A percentile compares a stretch with the other conserved stretches of the same genome.
Evolutionary conservation across 1,284 basidiomycete species (phyloP).

Genomic region (Pholiota adiposa): DNA sequence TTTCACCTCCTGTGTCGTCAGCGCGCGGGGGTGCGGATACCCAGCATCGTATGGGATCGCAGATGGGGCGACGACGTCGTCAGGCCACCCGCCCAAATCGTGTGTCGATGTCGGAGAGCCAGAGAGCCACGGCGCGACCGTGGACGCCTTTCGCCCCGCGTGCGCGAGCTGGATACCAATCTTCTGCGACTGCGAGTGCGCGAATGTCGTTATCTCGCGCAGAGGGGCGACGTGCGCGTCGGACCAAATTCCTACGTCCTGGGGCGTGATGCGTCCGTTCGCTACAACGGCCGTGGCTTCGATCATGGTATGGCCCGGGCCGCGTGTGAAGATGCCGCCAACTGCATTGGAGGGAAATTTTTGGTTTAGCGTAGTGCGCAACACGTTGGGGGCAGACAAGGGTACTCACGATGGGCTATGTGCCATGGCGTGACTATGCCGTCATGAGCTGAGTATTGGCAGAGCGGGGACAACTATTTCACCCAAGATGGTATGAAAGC

Average conservation of each 20-base stretch:
- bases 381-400: too few species aligned
- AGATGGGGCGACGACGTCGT: conserved; percentile 62
- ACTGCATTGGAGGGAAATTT: conserved; percentile 30
- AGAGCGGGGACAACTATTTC: conserved; percentile 53
- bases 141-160: conserved; percentile 76
- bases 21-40: conserved; percentile 59
- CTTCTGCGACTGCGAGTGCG: conserved; percentile 71
- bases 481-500: not conserved
- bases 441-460: conserved; percentile 66
- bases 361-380: not conserved
- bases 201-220: conserved; percentile 74
- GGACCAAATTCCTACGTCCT: conserved; percentile 72
- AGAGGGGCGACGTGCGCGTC: conserved; percentile 74
- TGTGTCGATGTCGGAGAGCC: conserved; percentile 40
- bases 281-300: conserved; percentile 68
- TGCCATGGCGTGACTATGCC: conserved; percentile 50
- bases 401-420: conserved; percentile 42
- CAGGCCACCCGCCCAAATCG: conserved; percentile 72
- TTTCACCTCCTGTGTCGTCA: conserved; percentile 54
- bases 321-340: conserved; percentile 50
- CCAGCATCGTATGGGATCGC: conserved; percentile 41
- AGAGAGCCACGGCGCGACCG: conserved; percentile 60
- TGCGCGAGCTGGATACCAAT: conserved; percentile 87
- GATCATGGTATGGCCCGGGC: conserved; percentile 56
- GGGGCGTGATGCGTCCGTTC: conserved; percentile 56